Percentiles rank a stretch among this genome's conserved stretches.
These are phyloP conservation scores for Plasmodium coatneyi DNA, from an alignment of 169 alveolate genomes.

Conservation along the genomic window DNA sequence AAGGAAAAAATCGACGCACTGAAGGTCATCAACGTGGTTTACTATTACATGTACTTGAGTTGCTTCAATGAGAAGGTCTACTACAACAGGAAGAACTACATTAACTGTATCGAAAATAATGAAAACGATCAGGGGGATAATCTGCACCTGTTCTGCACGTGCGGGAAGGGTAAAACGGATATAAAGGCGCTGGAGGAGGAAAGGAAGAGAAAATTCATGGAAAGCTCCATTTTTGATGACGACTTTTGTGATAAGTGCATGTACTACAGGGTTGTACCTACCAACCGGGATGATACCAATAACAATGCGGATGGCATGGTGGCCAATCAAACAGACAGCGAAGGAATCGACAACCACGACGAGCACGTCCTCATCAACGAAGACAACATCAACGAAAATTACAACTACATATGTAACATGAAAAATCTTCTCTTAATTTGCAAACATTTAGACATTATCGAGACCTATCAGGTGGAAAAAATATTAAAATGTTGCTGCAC, in stretches of 20 bases:
- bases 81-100: slow-evolving; percentile 51
- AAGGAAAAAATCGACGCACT: slow-evolving; percentile 72
- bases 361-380: slow-evolving; percentile 50
- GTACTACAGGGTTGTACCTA: slow-evolving; percentile 27
- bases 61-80: slow-evolving; percentile 41
- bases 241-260: slow-evolving; percentile 53
- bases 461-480: slow-evolving; percentile 64
- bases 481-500: slow-evolving; percentile 47
- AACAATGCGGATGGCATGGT: not conserved
- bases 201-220: slow-evolving; percentile 29
- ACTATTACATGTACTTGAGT: slow-evolving; percentile 46
- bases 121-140: slow-evolving; percentile 45
- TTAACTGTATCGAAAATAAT: slow-evolving; percentile 48
- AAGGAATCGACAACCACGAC: not conserved
- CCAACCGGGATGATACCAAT: not conserved
- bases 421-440: slow-evolving; percentile 53
- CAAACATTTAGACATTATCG: slow-evolving; percentile 60
- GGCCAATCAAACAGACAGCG: not conserved
- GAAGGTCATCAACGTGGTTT: slow-evolving; percentile 39
- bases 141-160: slow-evolving; percentile 16
- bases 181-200: slow-evolving; percentile 19
- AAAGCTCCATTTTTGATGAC: slow-evolving; percentile 36
- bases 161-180: slow-evolving; percentile 45
- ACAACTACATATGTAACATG: slow-evolving; percentile 60
- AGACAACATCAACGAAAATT: slow-evolving; percentile 71